Evolutionary conservation across 768 basidiomycete species (phyloP).

Genomic region (Psilocybe sp.): DNA sequence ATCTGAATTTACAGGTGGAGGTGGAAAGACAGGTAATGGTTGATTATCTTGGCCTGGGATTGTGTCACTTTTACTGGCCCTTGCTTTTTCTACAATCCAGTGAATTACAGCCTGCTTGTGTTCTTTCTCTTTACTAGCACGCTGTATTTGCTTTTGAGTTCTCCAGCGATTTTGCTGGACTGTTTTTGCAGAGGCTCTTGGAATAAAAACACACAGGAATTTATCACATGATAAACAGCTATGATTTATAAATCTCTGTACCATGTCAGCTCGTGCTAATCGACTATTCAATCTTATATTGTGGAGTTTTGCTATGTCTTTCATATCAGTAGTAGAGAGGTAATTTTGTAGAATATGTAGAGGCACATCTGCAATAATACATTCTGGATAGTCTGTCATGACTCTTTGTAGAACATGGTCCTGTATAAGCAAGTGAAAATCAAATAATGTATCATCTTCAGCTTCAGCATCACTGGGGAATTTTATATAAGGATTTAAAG

Average conservation of each 20-base stretch:
- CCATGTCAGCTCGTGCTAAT: neutral
- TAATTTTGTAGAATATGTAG: neutral
- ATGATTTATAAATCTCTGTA: neutral
- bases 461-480: no score
- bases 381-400: neutral
- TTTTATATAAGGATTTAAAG: no score
- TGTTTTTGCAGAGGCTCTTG: neutral
- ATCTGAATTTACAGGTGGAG: neutral
- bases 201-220: neutral
- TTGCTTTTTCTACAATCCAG: no score
- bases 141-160: neutral
- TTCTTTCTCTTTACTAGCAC: neutral
- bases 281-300: neutral
- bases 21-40: neutral
- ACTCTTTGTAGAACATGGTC: no score
- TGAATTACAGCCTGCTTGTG: no score
- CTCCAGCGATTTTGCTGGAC: neutral
- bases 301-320: neutral
- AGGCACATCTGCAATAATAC: neutral
- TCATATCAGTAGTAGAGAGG: no score
- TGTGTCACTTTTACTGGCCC: no score
- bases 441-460: no score
- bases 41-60: no score
- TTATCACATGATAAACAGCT: neutral
- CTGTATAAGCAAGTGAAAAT: no score